phyloP scores from a whole-genome alignment of 169 alveolate genomes.

The Besnoitia besnoiti region DNA sequence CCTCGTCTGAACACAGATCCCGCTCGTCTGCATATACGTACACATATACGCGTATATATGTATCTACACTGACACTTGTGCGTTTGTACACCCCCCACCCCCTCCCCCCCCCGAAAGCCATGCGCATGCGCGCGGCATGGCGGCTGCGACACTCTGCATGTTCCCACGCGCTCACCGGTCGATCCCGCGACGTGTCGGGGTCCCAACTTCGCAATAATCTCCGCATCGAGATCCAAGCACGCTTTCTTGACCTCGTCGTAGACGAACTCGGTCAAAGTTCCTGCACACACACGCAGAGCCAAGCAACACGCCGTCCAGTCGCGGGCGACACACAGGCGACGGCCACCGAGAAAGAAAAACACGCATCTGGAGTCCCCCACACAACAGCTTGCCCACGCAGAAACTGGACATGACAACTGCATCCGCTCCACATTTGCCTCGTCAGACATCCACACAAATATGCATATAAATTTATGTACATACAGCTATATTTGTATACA shows the following conservation, averaged over 20 bases:
- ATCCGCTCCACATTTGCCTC: too few species aligned
- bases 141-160: too few species aligned
- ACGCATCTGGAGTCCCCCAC: too few species aligned
- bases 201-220: background rate
- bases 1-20: too few species aligned
- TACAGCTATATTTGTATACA: background rate
- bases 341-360: too few species aligned
- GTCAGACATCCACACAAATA: background rate
- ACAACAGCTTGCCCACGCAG: too few species aligned
- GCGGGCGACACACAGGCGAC: too few species aligned
- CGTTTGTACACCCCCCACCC: background rate
- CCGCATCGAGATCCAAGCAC: slow-evolving; percentile 6
- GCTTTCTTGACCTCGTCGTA: background rate
- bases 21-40: too few species aligned
- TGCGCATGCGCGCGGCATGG: too few species aligned
- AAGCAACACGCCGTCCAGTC: background rate
- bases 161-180: slow-evolving; percentile 28
- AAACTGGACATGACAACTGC: too few species aligned
- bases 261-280: background rate
- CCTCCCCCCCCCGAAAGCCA: too few species aligned
- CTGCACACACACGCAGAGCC: background rate
- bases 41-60: background rate
- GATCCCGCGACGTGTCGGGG: slow-evolving; percentile 15
- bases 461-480: background rate
- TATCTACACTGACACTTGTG: background rate